A percentile compares a stretch with the other conserved stretches of the same genome.
phyloP scores from a whole-genome alignment of 2,329 filamentous ascomycete species.

The Plenodomus tracheiphilus region DNA sequence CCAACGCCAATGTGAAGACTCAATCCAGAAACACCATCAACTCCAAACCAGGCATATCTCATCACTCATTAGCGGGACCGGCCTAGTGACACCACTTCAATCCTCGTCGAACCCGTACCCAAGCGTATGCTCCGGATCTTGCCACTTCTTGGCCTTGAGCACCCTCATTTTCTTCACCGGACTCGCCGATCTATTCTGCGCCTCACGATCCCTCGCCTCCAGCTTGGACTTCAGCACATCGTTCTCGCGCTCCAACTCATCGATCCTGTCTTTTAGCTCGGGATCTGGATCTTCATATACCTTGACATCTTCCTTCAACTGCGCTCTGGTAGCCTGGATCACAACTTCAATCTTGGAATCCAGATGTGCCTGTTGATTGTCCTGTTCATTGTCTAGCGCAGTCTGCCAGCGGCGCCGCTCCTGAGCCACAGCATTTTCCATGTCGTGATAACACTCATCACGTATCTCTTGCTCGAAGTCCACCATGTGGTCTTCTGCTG shows the following conservation, averaged over 20 bases:
- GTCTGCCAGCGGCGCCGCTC: constrained; percentile 83
- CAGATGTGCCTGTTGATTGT: constrained; percentile 80
- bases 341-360: constrained; percentile 84
- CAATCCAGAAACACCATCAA: no score
- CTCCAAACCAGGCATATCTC: background rate
- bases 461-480: constrained; percentile 83
- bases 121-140: constrained; percentile 36
- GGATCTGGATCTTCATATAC: constrained; percentile 49
- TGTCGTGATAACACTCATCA: constrained; percentile 86
- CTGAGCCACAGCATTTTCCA: constrained; percentile 74
- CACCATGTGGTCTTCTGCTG: constrained; percentile 65
- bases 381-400: constrained; percentile 73
- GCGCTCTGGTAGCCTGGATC: constrained; percentile 56
- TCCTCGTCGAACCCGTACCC: constrained; percentile 23
- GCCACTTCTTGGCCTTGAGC: constrained; percentile 55
- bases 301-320: constrained; percentile 44
- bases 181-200: constrained; percentile 42
- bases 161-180: constrained; percentile 55
- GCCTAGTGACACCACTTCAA: no score
- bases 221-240: constrained; percentile 43
- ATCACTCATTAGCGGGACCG: no score
- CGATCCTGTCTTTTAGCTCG: constrained; percentile 41
- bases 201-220: constrained; percentile 47
- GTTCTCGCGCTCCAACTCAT: constrained; percentile 52
- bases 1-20: no score